These are phyloP conservation scores for Inga leiocalycina DNA, from an alignment of 306 rosid genomes.

Conservation along the genomic window DNA sequence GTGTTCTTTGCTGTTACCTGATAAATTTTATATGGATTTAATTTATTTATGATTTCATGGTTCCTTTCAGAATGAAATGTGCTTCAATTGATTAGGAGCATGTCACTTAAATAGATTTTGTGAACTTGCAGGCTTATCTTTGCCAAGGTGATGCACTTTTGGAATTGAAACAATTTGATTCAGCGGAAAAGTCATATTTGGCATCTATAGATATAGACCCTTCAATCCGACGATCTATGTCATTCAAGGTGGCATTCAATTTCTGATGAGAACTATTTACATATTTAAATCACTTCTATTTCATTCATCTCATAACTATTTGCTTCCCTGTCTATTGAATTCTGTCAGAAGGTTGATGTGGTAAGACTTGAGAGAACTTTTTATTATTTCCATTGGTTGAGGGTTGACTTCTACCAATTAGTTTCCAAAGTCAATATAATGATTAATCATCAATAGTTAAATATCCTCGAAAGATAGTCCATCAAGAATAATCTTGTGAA, in stretches of 20 bases:
- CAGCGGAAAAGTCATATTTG: constrained; percentile 71
- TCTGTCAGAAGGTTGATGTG: constrained; percentile 13
- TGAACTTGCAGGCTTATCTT: constrained; percentile 69
- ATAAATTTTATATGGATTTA: constrained; percentile 13
- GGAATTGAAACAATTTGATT: constrained; percentile 60
- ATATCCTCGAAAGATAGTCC: constrained; percentile 15
- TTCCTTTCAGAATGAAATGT: neutral
- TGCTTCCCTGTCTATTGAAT: constrained; percentile 13
- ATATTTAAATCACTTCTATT: constrained; percentile 17
- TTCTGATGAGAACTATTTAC: constrained; percentile 18
- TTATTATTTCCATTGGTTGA: constrained; percentile 15
- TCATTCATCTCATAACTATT: constrained; percentile 18
- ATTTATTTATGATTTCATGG: constrained; percentile 1
- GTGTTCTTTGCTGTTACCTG: constrained; percentile 19
- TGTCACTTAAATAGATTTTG: constrained; percentile 7
- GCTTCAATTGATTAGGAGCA: neutral
- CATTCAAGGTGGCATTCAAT: constrained; percentile 69
- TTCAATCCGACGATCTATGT: constrained; percentile 70
- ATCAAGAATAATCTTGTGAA: constrained; percentile 1
- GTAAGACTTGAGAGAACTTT: constrained; percentile 22
- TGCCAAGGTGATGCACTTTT: constrained; percentile 80
- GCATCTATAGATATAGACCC: constrained; percentile 67
- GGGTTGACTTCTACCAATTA: constrained; percentile 8
- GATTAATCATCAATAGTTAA: neutral
- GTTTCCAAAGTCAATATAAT: constrained; percentile 1